Evolutionary conservation across 306 rosid species (phyloP).

Genomic region (Prinsepia uniflora): DNA sequence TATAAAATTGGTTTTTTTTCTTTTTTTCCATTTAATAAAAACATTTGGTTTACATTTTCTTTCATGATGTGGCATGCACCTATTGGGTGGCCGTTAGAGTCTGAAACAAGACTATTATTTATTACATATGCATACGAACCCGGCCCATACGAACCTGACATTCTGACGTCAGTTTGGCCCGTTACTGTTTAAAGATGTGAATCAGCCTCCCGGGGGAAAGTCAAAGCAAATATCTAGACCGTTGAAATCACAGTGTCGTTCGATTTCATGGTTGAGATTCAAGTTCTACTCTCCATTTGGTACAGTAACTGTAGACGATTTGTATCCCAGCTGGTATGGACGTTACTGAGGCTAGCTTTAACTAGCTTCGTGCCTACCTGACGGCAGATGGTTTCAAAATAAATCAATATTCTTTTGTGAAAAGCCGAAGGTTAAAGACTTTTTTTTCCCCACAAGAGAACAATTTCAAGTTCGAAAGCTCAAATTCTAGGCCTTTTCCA

Average conservation of each 20-base stretch:
- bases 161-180: neutral
- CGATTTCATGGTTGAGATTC: neutral
- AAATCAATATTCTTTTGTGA: neutral
- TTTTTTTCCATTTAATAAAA: no score
- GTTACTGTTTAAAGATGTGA: constrained; percentile 3
- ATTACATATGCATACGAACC: neutral
- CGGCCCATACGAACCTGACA: neutral
- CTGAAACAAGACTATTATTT: neutral
- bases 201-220: neutral
- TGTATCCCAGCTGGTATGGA: neutral
- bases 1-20: no score
- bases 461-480: neutral
- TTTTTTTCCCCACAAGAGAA: neutral
- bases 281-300: neutral
- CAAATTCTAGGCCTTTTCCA: constrained; percentile 8
- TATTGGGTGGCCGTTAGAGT: neutral
- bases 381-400: constrained; percentile 2
- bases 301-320: neutral
- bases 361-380: neutral
- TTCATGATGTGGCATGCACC: neutral
- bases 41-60: no score
- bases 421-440: neutral
- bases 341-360: constrained; percentile 18
- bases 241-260: neutral
- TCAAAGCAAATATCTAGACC: neutral